Conservation (phyloP, 495 filamentous ascomycete species). For the Hypoxylon rickii region DNA sequence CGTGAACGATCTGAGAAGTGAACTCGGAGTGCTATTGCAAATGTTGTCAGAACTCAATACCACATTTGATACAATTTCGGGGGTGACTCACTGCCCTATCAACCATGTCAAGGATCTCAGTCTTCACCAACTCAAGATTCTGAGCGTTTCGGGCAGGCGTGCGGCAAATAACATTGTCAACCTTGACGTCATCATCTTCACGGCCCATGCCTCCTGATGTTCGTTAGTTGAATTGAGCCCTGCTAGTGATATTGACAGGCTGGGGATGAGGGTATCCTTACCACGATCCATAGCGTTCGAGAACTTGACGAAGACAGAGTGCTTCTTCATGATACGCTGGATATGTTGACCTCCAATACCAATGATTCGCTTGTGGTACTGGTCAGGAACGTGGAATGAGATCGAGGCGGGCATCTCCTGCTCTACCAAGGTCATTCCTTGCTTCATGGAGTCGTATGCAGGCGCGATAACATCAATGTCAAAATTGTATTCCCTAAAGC, state of each 20-base stretch:
- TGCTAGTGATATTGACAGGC: not conserved
- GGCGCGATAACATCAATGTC: conserved; percentile 96
- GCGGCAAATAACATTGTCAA: conserved; percentile 98
- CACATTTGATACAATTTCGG: no score
- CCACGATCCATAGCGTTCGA: conserved; percentile 97
- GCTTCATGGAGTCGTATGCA: conserved; percentile 89
- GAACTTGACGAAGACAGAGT: conserved; percentile 99
- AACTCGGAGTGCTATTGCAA: conserved; percentile 97
- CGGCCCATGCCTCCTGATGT: conserved; percentile 76
- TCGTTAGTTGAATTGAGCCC: conserved; percentile 23
- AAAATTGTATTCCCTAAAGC: conserved; percentile 99
- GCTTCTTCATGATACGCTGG: conserved; percentile 99
- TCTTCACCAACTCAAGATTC: conserved; percentile 94
- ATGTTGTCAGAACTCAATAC: no score
- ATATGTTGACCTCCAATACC: conserved; percentile 98
- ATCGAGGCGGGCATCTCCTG: conserved; percentile 99
- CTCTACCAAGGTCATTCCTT: conserved; percentile 88
- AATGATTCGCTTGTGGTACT: conserved; percentile 99
- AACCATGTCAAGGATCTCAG: conserved; percentile 99
- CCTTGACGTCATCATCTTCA: conserved; percentile 96
- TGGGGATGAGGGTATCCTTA: conserved; percentile 27
- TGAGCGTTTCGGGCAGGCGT: conserved; percentile 96
- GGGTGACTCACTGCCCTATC: conserved; percentile 79
- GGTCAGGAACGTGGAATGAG: conserved; percentile 98
- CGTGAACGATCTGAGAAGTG: conserved; percentile 85